Percentiles rank a stretch among this genome's conserved stretches.
Evolutionary conservation across 2,329 filamentous ascomycete genomes (phyloP).

Genomic region (Colletotrichum nymphaeae): DNA sequence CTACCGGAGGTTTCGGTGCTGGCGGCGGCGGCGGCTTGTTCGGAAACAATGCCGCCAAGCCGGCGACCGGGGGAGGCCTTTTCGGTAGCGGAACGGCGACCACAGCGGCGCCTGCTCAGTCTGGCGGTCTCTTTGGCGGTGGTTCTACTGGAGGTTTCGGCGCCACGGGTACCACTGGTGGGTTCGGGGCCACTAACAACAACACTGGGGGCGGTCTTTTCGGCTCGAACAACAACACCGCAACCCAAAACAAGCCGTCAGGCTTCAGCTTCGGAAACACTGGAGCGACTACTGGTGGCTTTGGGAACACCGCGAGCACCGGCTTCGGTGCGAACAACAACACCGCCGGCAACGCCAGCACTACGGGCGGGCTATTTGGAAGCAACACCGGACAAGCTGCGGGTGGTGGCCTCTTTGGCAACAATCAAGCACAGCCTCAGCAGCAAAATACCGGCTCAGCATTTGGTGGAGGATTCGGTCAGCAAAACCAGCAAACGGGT

Average conservation of each 20-base stretch:
- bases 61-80: constrained; percentile 29
- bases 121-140: constrained; percentile 40
- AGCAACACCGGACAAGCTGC: constrained; percentile 48
- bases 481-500: constrained; percentile 38
- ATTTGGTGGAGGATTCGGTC: constrained; percentile 42
- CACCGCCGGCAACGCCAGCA: constrained; percentile 31
- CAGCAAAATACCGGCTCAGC: constrained; percentile 38
- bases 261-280: constrained; percentile 58
- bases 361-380: constrained; percentile 55
- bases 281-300: constrained; percentile 40
- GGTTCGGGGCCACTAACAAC: constrained; percentile 47
- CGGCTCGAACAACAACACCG: constrained; percentile 39
- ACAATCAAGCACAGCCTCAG: constrained; percentile 39
- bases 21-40: constrained; percentile 54
- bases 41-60: constrained; percentile 43
- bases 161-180: constrained; percentile 31
- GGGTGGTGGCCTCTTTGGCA: constrained; percentile 53
- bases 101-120: constrained; percentile 36
- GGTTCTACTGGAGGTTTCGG: constrained; percentile 36
- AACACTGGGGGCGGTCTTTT: constrained; percentile 35
- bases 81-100: constrained; percentile 20
- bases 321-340: constrained; percentile 53
- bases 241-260: constrained; percentile 50
- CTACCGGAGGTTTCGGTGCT: constrained; percentile 52
- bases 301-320: constrained; percentile 49